phyloP scores from a whole-genome alignment of 306 rosid genomes.

The Comarum palustre region DNA sequence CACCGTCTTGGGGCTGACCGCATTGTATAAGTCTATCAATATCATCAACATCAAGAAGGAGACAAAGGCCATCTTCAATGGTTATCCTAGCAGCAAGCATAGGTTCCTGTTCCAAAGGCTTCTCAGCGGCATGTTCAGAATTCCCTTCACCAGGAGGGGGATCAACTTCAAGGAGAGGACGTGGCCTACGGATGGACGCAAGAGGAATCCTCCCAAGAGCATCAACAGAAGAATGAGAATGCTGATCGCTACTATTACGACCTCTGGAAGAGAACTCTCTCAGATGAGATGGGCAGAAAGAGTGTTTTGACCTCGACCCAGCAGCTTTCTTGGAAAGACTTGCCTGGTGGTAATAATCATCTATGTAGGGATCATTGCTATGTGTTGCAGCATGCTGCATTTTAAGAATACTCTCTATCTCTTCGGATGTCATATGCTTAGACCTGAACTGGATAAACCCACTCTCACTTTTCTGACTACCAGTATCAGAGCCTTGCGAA shows the following conservation, averaged over 20 bases:
- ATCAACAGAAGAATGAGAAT: constrained; percentile 88
- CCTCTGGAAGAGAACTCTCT: constrained; percentile 79
- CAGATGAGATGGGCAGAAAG: constrained; percentile 83
- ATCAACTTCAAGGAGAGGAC: constrained; percentile 94
- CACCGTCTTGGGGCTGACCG: constrained; percentile 83
- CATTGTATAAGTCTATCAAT: constrained; percentile 82
- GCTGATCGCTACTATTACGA: constrained; percentile 73
- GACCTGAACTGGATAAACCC: constrained; percentile 86
- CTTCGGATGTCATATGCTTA: constrained; percentile 80
- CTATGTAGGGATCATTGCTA: constrained; percentile 94
- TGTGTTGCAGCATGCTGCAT: constrained; percentile 96
- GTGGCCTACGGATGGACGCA: constrained; percentile 93
- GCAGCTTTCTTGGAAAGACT: constrained; percentile 72
- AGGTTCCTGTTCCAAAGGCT: constrained; percentile 96
- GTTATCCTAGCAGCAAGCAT: constrained; percentile 91
- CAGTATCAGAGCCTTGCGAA: constrained; percentile 58
- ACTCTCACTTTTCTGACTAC: constrained; percentile 49
- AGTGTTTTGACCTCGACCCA: constrained; percentile 69
- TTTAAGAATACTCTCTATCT: constrained; percentile 86
- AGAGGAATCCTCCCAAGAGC: constrained; percentile 94
- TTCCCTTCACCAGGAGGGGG: constrained; percentile 60
- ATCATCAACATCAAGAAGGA: constrained; percentile 95
- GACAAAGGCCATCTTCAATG: constrained; percentile 88
- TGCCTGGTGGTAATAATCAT: constrained; percentile 94
- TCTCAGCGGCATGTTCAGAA: constrained; percentile 62